Conservation (phyloP, 1,284 basidiomycete species). For the Rhodofomes roseus region DNA sequence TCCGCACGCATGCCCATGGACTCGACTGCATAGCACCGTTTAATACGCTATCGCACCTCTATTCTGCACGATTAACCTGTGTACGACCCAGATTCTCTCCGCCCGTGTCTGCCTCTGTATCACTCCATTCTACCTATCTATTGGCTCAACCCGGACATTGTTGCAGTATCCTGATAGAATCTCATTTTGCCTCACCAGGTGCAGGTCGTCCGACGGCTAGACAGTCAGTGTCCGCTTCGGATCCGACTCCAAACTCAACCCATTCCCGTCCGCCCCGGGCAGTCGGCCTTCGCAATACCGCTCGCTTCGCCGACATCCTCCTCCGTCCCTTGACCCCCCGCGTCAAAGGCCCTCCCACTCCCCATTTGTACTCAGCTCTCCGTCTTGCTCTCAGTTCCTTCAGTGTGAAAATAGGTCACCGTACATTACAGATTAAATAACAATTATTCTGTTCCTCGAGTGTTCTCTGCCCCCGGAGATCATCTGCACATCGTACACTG, state of each 20-base stretch:
- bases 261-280: neutral
- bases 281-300: neutral
- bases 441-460: conserved; percentile 3
- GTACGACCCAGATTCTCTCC: neutral
- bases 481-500: no score
- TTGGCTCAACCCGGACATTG: conserved; percentile 8
- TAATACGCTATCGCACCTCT: conserved; percentile 14
- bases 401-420: conserved; percentile 10
- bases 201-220: neutral
- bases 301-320: neutral
- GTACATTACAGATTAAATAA: conserved; percentile 5
- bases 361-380: conserved; percentile 5
- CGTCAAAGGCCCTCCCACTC: neutral
- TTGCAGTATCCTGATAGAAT: conserved; percentile 9
- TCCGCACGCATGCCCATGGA: conserved; percentile 19
- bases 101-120: neutral
- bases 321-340: neutral
- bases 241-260: no score
- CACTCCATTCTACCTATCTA: conserved; percentile 11
- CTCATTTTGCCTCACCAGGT: neutral
- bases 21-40: conserved; percentile 20
- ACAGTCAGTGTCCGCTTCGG: no score
- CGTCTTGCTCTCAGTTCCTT: conserved; percentile 7
- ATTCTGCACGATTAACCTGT: conserved; percentile 9
- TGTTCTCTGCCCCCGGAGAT: no score